Evolutionary conservation across 108 stramenopile species (phyloP), one percentile per base, ranked within the genome.

Genomic region (Epipyxis sp.): DNA sequence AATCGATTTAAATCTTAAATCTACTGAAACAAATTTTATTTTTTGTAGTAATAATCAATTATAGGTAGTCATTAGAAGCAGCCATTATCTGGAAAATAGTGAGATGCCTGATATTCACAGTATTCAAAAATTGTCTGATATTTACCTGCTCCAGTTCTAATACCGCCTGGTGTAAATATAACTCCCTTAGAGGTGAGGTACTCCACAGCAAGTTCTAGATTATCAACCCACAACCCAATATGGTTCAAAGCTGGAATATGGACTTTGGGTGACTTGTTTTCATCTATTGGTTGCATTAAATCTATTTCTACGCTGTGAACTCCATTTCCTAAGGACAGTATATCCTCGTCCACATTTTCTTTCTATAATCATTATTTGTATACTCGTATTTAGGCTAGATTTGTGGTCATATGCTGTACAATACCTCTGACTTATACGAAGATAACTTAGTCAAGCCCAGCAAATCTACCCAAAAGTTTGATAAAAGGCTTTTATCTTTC

Each of bases 261-360:
- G 1, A 97, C 95, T 89, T 94, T 87, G 69, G 78, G 78, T 46
- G 42, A 54, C 74, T 78, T 78, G 61, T 79, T 44, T 29, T 86
- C 77, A 85, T 96, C 94, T 29, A 98, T 79, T 0, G 98, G 98
- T 78, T 91, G 91, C 98, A 98, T 98, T 50, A 98, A 59, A 82
- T 98, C 98, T 2, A 98, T 81, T 81, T 98, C 98, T 0, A 97
- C 95, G 0, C 86, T 84, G 71, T 78, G 84, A 1, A 92, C 91
- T 32, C 86, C 82, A 0, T 74, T 68, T 2, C 98, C 98, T 34
- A 97, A 62, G 29, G 79, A 57, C 42, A 97, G 62, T n/a, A 97
- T 94, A 81, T 97, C 96, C 84, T 98, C 96, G 45, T 94, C 90
- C 3, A 98, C 98, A 80, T 98, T 98, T 78, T 98, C 98, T 50